phyloP scores from a whole-genome alignment of 2,329 filamentous ascomycete genomes.

The Ustulina deusta region DNA sequence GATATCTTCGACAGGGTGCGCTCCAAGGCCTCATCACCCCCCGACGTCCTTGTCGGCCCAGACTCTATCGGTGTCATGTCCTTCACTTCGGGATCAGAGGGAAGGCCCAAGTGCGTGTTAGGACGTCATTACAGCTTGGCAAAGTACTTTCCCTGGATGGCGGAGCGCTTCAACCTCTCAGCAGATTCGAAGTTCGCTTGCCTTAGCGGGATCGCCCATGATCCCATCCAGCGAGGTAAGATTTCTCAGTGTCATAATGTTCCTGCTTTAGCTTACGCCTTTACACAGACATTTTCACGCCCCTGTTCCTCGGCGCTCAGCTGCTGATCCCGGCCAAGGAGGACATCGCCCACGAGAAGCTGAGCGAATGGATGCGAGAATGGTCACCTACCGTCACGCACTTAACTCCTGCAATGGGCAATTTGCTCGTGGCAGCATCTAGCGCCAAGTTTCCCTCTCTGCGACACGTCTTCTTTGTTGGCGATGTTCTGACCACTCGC shows the following conservation, averaged over 20 bases:
- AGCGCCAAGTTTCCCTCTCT: conserved; percentile 80
- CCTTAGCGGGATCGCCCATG: conserved; percentile 86
- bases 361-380: conserved; percentile 89
- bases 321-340: conserved; percentile 83
- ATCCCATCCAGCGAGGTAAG: conserved; percentile 74
- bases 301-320: conserved; percentile 85
- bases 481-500: conserved; percentile 86
- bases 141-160: conserved; percentile 95
- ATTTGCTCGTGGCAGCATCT: conserved; percentile 90
- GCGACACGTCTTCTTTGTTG: conserved; percentile 88
- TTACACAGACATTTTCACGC: conserved; percentile 92
- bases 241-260: too few species aligned
- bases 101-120: conserved; percentile 82
- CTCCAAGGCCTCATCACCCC: conserved; percentile 64
- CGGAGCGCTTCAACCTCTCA: conserved; percentile 74
- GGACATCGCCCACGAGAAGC: conserved; percentile 85
- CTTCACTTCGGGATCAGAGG: conserved; percentile 49
- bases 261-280: too few species aligned
- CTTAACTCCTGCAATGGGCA: conserved; percentile 95
- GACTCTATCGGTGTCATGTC: conserved; percentile 65
- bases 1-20: conserved; percentile 73
- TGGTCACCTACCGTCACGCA: conserved; percentile 83
- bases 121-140: conserved; percentile 88
- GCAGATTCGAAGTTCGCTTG: conserved; percentile 79
- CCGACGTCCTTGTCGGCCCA: conserved; percentile 84